Base-by-base conservation (phyloP, 148 eudicot genomes). In the Fagopyrum homotropicum region DNA sequence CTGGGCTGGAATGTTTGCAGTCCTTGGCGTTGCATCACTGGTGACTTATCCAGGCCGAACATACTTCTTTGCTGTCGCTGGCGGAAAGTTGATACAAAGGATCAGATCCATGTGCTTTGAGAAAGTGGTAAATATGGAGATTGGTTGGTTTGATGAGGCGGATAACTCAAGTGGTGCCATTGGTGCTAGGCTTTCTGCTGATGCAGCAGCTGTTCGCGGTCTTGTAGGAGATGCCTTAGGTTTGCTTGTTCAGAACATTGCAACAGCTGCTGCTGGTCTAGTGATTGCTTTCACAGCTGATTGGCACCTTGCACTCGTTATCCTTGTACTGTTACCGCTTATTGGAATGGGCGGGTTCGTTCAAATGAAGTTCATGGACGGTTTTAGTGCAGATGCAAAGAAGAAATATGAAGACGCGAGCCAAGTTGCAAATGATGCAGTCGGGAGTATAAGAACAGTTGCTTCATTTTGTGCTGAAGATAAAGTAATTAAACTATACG, bases 361-460 rank as follows among this genome's bases (percentile, higher is more conserved):
- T 15, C 95, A 92, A 75, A 19, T 89, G 73, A 85, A 82, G 78
- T 85, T 88, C 82, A 72, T 86, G 84, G 78, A 85, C 75, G 94
- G 97, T 16, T 88, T 92, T 79, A 88, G 90, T 74, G 89, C 87
- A 69, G 91, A 92, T 84, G 93, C 97, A 16, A 90, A 92, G 92
- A 75, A 77, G 69, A 83, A 78, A 81, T 88, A 87, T 19, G 90
- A 89, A 77, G 87, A 85, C 73, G 96, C 96, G 9, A 90, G 95
- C 80, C 95, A 90, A 81, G 86, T 90, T 61, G 95, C 95, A 4
- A 90, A 80, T 77, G 95, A 90, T 75, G 96, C 96, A 10, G 92
- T 88, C 6, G 88, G 92, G 75, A 87, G 89, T 79, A 90, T 90
- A 44, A 85, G 92, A 71, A 90, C 96, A 29, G 86, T 90, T 69